A percentile compares a stretch with the other conserved stretches of the same genome.
Conservation (phyloP, 2,329 filamentous ascomycete genomes). For the Paecilomyces fulvus region DNA sequence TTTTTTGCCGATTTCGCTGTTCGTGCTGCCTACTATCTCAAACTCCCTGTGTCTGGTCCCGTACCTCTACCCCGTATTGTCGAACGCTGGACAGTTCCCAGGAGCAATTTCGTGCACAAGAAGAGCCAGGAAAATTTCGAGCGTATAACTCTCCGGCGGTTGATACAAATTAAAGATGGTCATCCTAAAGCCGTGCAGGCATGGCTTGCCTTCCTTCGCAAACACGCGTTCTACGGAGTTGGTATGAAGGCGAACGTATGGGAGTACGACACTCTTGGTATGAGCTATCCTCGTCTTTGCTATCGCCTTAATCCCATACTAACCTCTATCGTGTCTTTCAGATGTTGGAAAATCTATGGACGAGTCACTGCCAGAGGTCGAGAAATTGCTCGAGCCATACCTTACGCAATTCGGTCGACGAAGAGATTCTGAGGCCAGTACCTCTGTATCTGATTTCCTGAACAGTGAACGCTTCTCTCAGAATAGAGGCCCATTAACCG, state of each 20-base stretch:
- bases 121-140: conserved; percentile 98
- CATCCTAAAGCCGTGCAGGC: conserved; percentile 79
- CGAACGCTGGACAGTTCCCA: conserved; percentile 90
- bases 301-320: conserved; percentile 3
- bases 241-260: conserved; percentile 99
- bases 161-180: conserved; percentile 90
- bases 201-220: conserved; percentile 87
- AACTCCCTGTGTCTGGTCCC: conserved; percentile 76
- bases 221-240: conserved; percentile 90
- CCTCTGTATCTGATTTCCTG: conserved; percentile 26
- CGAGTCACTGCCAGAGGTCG: conserved; percentile 24
- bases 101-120: conserved; percentile 86
- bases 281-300: conserved; percentile 10
- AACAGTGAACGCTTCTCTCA: conserved; percentile 29
- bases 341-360: conserved; percentile 36
- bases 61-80: conserved; percentile 76
- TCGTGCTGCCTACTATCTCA: conserved; percentile 87
- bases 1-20: conserved; percentile 93
- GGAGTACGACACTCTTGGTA: conserved; percentile 71
- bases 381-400: conserved; percentile 32
- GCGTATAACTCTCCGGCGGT: conserved; percentile 70
- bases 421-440: conserved; percentile 18
- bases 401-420: conserved; percentile 35
- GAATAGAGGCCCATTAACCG: conserved; percentile 25
- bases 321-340: conserved; percentile 13